Base-by-base conservation (phyloP, 352 stramenopile genomes). In the Aphanomyces invadans region DNA sequence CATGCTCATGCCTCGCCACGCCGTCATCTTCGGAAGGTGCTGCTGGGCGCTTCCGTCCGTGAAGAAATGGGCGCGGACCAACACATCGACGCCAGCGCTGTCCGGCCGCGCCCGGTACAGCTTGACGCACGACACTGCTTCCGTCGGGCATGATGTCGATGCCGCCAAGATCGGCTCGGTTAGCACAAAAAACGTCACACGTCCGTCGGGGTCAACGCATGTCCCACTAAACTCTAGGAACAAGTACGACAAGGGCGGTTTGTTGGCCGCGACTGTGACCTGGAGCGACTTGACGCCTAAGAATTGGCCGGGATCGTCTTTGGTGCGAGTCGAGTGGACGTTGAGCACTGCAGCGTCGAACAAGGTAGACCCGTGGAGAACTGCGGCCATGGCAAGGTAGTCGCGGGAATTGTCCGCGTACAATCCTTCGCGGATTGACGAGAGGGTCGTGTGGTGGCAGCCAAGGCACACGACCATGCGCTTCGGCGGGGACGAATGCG, bases 271-370 rank as follows among this genome's bases (percentile, higher is more conserved):
- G 38, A 52, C n/a, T 17, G 9, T 11, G 55, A 64, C 33, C 39
- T 64, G 23, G n/a, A 64, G 23, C 2, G 21, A 45, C n/a, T 64
- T 64, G 33, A 64, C 55, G 32, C 55, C 55, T 23, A 64, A 25
- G 25, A 64, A 64, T 2, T 45, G 55, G 4, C 33, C 36, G 1
- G 32, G 11, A 17, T 52, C 55, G 7, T 21, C 17, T 17, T 1
- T 1, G 5, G 32, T 51, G 12, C 54, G 54, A 9, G 15, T 26
- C 23, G 25, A n/a, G 11, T 45, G 38, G 36, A 64, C 55, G 55
- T 45, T 64, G 11, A 64, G 55, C 2, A 64, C 55, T 17, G 55
- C 36, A 11, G 55, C 39, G 15, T 64, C 55, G 25, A 52, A 15
- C 23, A 64, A 38, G 4, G 39, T n/a, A 23, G n/a, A 17, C 7